phyloP scores from a whole-genome alignment of 2,329 filamentous ascomycete species.

The Apiospora saccharicola region DNA sequence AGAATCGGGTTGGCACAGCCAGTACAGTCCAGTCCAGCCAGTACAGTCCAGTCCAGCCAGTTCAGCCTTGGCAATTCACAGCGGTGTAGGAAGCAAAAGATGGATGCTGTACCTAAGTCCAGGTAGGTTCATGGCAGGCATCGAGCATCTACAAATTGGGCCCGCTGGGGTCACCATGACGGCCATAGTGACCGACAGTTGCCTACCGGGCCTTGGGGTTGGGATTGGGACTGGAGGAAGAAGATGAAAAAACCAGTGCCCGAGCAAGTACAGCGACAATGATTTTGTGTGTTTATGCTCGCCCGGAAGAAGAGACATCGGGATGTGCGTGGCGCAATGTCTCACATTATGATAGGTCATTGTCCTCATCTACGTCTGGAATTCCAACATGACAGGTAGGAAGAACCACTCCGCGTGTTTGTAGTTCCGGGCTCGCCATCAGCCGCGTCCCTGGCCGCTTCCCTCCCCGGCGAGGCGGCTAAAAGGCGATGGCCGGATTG shows the following conservation, averaged over 20 bases:
- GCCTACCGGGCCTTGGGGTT: not conserved
- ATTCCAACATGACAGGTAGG: not conserved
- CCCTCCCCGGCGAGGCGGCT: conserved; percentile 16
- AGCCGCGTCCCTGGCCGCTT: conserved; percentile 12
- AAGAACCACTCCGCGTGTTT: conserved; percentile 9
- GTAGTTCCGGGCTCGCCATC: conserved; percentile 5
- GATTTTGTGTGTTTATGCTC: not conserved
- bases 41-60: conserved; percentile 1
- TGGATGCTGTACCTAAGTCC: not conserved
- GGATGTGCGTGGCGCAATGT: conserved; percentile 21
- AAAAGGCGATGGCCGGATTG: conserved; percentile 5
- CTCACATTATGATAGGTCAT: conserved; percentile 23
- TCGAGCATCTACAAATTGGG: not conserved
- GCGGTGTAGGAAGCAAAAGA: conserved; percentile 21
- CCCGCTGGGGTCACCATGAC: conserved; percentile 16
- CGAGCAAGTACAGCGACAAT: conserved; percentile 9
- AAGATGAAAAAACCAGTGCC: conserved; percentile 6
- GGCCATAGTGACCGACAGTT: not conserved
- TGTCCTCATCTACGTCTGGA: not conserved
- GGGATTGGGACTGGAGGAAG: not conserved
- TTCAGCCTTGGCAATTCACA: conserved; percentile 13
- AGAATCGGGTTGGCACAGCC: conserved; percentile 20
- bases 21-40: conserved; percentile 21
- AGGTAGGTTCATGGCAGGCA: not conserved
- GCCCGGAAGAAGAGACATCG: conserved; percentile 4